Evolutionary conservation across 352 stramenopile genomes (phyloP), one percentile per base, ranked within the genome.

Genomic region (Phytophthora boehmeriae): DNA sequence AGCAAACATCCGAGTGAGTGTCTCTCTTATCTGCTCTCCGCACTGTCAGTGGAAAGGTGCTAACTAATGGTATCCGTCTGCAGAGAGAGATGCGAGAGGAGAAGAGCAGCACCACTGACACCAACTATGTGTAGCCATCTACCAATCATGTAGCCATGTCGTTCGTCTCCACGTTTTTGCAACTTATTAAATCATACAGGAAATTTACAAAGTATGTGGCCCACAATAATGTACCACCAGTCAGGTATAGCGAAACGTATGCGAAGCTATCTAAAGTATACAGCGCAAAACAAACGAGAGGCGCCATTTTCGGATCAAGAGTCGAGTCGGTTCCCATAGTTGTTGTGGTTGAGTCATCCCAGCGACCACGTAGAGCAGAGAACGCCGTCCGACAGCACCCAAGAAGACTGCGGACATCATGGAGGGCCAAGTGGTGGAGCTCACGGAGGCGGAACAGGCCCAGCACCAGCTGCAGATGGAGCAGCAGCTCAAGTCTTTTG

Each of bases 401-500:
- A 32, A 35, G 4, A 55, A 30, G 22, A 30, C 25, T 35, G 36
- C 13, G 58, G 30, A 52, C 32, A 65, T 38, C 52, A 93, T 93
- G 84, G 84, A 95, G 63, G 80, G 83, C n/a, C 86, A 95, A 73
- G 83, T 93, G 4, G 86, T 95, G 57, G 84, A 95, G 60, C 78
- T 95, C 38, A 93, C 86, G 19, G 84, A 95, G 68, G 86, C 86
- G 49, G 86, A 95, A 53, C 83, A 93, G 67, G 85, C 84, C 4
- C 83, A 90, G 64, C 86, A 95, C 72, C 83, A 93, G 71, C 71
- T 87, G 57, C 84, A 95, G 65, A 89, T 95, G 72, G 84, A 95
- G 71, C 82, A 92, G 70, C 86, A 95, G 69, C 84, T 95, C 57
- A 93, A 93, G 74, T 76, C 86, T 99, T 98, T 62, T 99, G 96